Base-by-base conservation (phyloP, 75 land plant genomes). In the Sequoiadendron giganteum region DNA sequence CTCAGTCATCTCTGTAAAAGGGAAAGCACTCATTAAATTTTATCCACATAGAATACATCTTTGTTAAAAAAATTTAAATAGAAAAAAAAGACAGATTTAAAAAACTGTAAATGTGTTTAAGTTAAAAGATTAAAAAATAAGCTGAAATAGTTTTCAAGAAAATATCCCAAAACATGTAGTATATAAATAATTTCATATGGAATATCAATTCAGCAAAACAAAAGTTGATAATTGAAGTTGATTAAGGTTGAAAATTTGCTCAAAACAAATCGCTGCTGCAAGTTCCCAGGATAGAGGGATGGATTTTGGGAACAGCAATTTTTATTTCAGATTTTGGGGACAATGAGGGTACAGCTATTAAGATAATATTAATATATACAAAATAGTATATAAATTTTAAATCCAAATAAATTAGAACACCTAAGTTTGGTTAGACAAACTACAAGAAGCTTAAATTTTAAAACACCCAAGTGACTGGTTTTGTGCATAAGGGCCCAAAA, bases 1-100 rank as follows among this genome's bases (percentile, higher is more conserved):
- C 88, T 96, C 98, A 3, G 97, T 89, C 65, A 93, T 92, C 85
- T 94, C 99, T 94, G 91, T 14, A 75, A 21, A 65, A 58, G 47
- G 28, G 19, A 43, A 38, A 58, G 87, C 30, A 87, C 28, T 88
- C 21, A 30, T 39, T 48, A 85, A 34, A 45, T 1, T 19, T 25
- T 82, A 28, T 45, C 49, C 48, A 40, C 2, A 9, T 42, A 25
- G 48, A 25, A 45, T 25, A 15, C 25, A 82, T 82, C 9, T 82
- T 82, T 5, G 5, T 82, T 10, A 5, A 40, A 21, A 80, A 43
- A 21, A 48, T 7, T 48, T 7, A 0, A 8, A 48, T 8, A 48
- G 25, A 42, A 42, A 45, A 82, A 25, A 9, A 73, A 7, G 15
- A 32, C 2, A 32, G 13, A 3, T 32, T 32, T 16, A 73, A 10